Evolutionary conservation across 176 grass and related monocot species (phyloP).

Genomic region (Bolboschoenus planiculmis): DNA sequence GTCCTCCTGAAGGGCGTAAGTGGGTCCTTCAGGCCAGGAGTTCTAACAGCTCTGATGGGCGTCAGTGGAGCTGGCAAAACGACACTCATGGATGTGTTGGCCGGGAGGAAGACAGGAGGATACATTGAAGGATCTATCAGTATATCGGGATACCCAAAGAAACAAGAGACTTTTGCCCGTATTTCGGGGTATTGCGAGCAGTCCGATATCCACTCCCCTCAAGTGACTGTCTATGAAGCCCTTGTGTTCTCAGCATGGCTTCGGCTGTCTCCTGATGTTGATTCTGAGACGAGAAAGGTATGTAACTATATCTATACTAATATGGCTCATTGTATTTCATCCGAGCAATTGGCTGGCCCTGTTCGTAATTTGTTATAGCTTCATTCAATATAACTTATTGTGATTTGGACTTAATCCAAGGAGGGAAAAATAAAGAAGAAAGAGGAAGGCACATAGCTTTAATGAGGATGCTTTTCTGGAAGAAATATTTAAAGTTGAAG

Average conservation of each 20-base stretch:
- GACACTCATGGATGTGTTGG: constrained; percentile 54
- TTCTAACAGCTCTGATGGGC: constrained; percentile 54
- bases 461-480: background rate
- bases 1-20: constrained; percentile 42
- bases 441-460: background rate
- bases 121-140: constrained; percentile 47
- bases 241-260: constrained; percentile 55
- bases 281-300: constrained; percentile 33
- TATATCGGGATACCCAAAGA: constrained; percentile 48
- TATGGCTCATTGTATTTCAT: background rate
- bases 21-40: constrained; percentile 44
- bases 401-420: background rate
- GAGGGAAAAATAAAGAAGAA: background rate
- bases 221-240: constrained; percentile 47
- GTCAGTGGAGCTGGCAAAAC: constrained; percentile 59
- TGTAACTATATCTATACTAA: background rate
- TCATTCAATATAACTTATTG: background rate
- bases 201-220: constrained; percentile 45
- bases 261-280: constrained; percentile 39
- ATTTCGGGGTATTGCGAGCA: constrained; percentile 50
- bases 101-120: constrained; percentile 47
- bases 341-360: background rate
- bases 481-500: background rate
- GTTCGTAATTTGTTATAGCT: background rate
- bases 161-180: constrained; percentile 50